Base-by-base conservation (phyloP, 2,329 filamentous ascomycete species). In the Cryphonectria radicalis region DNA sequence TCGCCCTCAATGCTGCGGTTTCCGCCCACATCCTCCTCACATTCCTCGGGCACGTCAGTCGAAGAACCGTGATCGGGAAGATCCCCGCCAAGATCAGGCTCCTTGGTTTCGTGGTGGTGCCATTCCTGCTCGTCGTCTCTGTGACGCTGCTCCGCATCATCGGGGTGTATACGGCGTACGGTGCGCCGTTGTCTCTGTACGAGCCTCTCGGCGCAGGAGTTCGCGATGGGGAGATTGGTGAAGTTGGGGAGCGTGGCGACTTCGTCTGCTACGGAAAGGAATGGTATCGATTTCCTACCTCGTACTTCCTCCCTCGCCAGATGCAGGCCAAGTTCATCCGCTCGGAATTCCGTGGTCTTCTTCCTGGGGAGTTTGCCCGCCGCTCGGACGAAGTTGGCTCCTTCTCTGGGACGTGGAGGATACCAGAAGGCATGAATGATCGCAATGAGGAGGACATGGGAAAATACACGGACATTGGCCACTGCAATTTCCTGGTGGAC, bases 261-360 rank as follows among this genome's bases (percentile, higher is more conserved):
- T 90, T 86, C 25, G 89, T 99, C 3, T 99, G 96, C 80, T 88
- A 97, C 55, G 94, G 93, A 40, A 99, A 98, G 79, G 96, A 99
- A 79, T 99, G 96, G 96, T 98, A 99, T 80, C 93, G 96, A 50
- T 98, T 98, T 79, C 95, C 96, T 1, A 95, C 93, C 0, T 97
- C 95, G 0, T 98, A 94, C 83, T 94, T 96, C 79, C 85, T 99
- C 3, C 95, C 96, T 0, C 85, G 90, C n/a, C 88, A 89, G 66
- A 93, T 96, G 84, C 91, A 89, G 74, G 92, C 93, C 76, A 97
- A 96, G 76, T 99, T 98, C 77, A 85, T 99, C 76, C 93, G 92
- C 75, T 97, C 93, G 76, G 94, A 96, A 74, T 99, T 99, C 80
- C 88, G 88, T 11, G 96, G 96, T 1, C 84, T 99, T 25, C 84